phyloP scores from a whole-genome alignment of 176 grass and related monocot species.

The Avena sativa region DNA sequence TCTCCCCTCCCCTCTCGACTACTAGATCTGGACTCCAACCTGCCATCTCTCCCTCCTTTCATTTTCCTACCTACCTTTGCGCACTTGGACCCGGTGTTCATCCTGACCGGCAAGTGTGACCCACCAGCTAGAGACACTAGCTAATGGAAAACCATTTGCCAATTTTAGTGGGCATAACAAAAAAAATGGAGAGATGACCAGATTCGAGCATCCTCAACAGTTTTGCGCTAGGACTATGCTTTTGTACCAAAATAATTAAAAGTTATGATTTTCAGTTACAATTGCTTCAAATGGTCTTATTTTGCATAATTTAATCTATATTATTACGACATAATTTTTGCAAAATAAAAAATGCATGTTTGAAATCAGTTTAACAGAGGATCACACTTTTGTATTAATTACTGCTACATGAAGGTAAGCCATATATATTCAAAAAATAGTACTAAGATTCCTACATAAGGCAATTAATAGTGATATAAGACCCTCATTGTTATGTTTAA shows the following conservation, averaged over 20 bases:
- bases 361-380: not conserved
- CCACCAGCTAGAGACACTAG: not conserved
- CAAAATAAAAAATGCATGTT: not conserved
- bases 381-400: not conserved
- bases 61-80: not conserved
- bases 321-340: not conserved
- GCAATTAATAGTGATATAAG: not conserved
- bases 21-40: not conserved
- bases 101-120: not conserved
- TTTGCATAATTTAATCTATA: not conserved
- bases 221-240: not conserved
- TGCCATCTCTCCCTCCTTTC: not conserved
- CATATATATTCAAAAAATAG: not conserved
- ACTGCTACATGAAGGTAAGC: not conserved
- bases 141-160: not conserved
- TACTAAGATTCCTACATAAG: not conserved
- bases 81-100: not conserved
- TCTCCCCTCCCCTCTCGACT: not conserved
- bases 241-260: not conserved
- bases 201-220: not conserved
- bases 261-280: not conserved
- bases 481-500: not conserved
- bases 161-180: not conserved
- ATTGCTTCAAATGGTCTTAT: not conserved
- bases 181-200: not conserved